Base-by-base conservation (phyloP, 2,329 filamentous ascomycete genomes). In the Cladophialophora exuberans region DNA sequence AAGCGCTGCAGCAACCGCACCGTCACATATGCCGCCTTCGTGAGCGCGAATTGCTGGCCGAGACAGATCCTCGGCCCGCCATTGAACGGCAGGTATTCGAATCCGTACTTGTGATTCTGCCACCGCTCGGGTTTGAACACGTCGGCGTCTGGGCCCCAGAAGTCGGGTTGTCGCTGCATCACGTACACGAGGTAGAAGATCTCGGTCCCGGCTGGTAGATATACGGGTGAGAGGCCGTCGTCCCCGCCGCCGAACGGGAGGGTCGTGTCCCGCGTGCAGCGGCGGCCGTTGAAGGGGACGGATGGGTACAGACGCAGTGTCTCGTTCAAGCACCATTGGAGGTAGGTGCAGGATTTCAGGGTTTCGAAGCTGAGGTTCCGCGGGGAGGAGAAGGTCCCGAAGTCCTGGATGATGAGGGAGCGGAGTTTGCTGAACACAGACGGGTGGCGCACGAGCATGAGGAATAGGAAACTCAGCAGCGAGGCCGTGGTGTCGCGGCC, bases 31-130 rank as follows among this genome's bases (percentile, higher is more conserved):
- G 59, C 58, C 11, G 64, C 53, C 48, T 64, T 58, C 13, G 60
- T 63, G 9, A 67, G 49, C 25, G 66, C 65, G 54, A 65, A 67
- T 22, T 67, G 61, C 39, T 68, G 65, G 11, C 65, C 66, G 20
- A 68, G 57, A 41, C 64, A 68, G 18, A 66, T 66, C 22, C 64
- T 51, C 1, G 65, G 65, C 1, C 65, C 66, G 28, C 61, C 63
- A 42, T 66, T 68, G 62, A 66, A 71, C 23, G 62, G 66, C 22
- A 63, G 58, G 56, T 61, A 69, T 52, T 1, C 88, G 52, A 54
- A 90, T 83, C 70, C 88, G 89, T 65, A 89, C 87, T 22, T 88
- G 76, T 35, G 87, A 85, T 0, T 87, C 62, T 86, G 72, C 87
- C 87, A 90, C 51, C 87, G 78, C 38, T 89, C 86, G 0, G 88